phyloP scores from a whole-genome alignment of 306 rosid genomes.

The Vigna reflexopilosa region DNA sequence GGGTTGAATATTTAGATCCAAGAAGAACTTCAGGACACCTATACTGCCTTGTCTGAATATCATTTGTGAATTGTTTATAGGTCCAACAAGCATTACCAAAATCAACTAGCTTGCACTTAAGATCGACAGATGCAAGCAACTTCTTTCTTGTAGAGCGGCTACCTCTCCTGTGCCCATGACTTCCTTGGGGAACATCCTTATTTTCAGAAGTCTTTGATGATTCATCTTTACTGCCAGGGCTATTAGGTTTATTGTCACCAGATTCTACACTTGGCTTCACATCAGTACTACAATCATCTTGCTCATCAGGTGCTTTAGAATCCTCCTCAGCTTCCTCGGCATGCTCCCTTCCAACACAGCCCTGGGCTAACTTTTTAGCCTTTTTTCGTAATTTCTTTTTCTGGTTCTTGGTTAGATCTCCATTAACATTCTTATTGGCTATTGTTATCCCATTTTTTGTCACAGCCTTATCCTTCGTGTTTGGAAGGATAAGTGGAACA shows the following conservation, averaged over 20 bases:
- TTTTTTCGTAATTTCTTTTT: slow-evolving; percentile 82
- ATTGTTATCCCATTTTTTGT: slow-evolving; percentile 59
- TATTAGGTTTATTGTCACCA: slow-evolving; percentile 52
- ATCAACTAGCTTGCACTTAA: slow-evolving; percentile 94
- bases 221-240: slow-evolving; percentile 52
- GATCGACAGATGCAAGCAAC: slow-evolving; percentile 71
- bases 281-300: slow-evolving; percentile 58
- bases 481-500: slow-evolving; percentile 67
- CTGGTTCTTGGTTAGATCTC: slow-evolving; percentile 76
- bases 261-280: slow-evolving; percentile 51
- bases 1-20: slow-evolving; percentile 91
- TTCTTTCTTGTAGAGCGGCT: slow-evolving; percentile 70
- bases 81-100: slow-evolving; percentile 99
- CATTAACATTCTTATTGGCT: slow-evolving; percentile 60
- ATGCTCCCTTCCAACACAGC: slow-evolving; percentile 62
- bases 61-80: slow-evolving; percentile 93
- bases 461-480: slow-evolving; percentile 57
- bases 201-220: slow-evolving; percentile 55
- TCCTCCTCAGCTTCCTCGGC: slow-evolving; percentile 64
- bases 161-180: slow-evolving; percentile 58
- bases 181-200: slow-evolving; percentile 54
- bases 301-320: slow-evolving; percentile 47
- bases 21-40: slow-evolving; percentile 98
- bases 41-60: slow-evolving; percentile 97
- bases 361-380: slow-evolving; percentile 84